A percentile compares a stretch with the other conserved stretches of the same genome.
Evolutionary conservation across 148 eudicot species (phyloP).

Genomic region (Persicaria tinctoria): DNA sequence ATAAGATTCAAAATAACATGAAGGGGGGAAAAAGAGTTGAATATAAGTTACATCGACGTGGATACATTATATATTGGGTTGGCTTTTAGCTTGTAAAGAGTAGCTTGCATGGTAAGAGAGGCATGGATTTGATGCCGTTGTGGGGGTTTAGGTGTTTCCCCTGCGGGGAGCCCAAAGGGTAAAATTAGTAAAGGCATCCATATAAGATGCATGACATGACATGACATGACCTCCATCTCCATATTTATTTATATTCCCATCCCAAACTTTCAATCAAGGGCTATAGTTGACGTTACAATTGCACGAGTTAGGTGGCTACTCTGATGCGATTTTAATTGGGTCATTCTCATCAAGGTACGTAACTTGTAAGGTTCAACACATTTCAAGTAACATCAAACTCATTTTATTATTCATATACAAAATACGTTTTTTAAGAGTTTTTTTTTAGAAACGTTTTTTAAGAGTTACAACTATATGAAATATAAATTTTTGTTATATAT

Average conservation of each 20-base stretch:
- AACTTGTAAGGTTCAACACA: no score
- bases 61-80: neutral
- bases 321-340: no score
- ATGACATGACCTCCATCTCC: neutral
- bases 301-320: no score
- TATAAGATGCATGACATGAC: neutral
- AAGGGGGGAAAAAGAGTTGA: neutral
- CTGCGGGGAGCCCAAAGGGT: neutral
- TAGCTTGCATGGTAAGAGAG: constrained; percentile 9
- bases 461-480: no score
- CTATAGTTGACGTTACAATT: no score
- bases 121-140: neutral
- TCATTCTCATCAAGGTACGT: no score
- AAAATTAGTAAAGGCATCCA: neutral
- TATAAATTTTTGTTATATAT: no score
- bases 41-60: neutral
- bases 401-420: no score
- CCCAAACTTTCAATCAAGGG: neutral
- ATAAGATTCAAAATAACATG: constrained; percentile 11
- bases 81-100: neutral
- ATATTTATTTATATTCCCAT: neutral
- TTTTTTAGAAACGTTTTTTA: no score
- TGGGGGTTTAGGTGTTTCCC: neutral
- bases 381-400: no score
- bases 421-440: no score